Evolutionary conservation across 768 basidiomycete genomes (phyloP).

Genomic region (Lentinula aciculospora): DNA sequence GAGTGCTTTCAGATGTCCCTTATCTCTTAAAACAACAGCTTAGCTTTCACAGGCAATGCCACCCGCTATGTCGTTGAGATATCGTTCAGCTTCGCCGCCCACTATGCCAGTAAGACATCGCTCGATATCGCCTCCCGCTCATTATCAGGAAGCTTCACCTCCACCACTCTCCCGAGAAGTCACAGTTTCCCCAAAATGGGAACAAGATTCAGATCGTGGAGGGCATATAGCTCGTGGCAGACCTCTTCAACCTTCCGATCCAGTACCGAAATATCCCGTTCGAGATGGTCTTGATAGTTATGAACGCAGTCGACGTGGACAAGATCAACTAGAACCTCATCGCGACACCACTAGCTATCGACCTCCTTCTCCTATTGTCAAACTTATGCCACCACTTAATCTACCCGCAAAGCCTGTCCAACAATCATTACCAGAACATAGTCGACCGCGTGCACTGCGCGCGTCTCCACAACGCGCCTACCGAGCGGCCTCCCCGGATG

Average conservation of each 20-base stretch:
- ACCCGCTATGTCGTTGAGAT: background rate
- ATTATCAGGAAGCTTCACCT: background rate
- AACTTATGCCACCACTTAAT: background rate
- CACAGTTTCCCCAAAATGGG: background rate
- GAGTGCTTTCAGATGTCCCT: background rate
- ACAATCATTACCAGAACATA: background rate
- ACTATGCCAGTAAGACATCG: background rate
- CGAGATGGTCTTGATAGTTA: background rate
- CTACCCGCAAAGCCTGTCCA: background rate
- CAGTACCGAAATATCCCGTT: background rate
- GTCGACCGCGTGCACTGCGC: background rate
- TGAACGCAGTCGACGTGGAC: background rate
- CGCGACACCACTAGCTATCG: background rate
- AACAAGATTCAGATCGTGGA: background rate
- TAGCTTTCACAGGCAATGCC: background rate
- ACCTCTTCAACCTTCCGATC: background rate
- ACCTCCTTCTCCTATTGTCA: background rate
- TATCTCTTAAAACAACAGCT: background rate
- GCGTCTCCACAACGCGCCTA: background rate
- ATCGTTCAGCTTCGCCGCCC: background rate
- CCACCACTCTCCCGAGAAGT: background rate
- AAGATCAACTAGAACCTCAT: background rate
- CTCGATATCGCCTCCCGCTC: background rate
- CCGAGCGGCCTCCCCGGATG: background rate
- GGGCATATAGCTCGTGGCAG: background rate